A percentile compares a stretch with the other conserved stretches of the same genome.
These are phyloP conservation scores for Verticillium nonalfalfae DNA, from an alignment of 2,329 filamentous ascomycete genomes.

Conservation along the genomic window DNA sequence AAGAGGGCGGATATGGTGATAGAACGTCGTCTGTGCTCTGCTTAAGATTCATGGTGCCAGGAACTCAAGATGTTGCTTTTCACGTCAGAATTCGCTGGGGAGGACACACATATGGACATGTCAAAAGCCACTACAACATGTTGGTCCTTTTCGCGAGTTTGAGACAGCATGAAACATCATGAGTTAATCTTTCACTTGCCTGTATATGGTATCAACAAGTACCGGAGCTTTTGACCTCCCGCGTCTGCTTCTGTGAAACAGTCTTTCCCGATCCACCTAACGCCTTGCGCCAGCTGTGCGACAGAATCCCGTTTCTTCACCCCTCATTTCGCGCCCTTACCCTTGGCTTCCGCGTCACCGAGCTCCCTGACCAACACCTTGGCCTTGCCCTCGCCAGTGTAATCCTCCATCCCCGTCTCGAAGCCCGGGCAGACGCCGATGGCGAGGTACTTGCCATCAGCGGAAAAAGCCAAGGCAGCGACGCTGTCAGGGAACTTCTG, in stretches of 20 bases:
- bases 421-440: slow-evolving; percentile 81
- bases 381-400: slow-evolving; percentile 63
- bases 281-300: slow-evolving; percentile 3
- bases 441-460: slow-evolving; percentile 71
- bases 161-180: neutral
- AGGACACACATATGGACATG: neutral
- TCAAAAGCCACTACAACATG: neutral
- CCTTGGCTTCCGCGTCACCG: slow-evolving; percentile 80
- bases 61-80: neutral
- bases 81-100: neutral
- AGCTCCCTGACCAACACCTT: slow-evolving; percentile 79
- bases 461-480: slow-evolving; percentile 69
- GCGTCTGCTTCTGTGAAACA: neutral
- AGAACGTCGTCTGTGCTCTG: neutral
- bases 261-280: neutral
- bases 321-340: slow-evolving; percentile 64
- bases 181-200: neutral
- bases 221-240: neutral
- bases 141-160: neutral
- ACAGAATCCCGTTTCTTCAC: neutral
- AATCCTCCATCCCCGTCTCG: slow-evolving; percentile 79
- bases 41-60: neutral
- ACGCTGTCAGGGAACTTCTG: slow-evolving; percentile 77
- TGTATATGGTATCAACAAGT: neutral
- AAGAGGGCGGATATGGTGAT: neutral